Evolutionary conservation across 2,329 filamentous ascomycete species (phyloP).

Genomic region (Allantophomopsis lycopodina): DNA sequence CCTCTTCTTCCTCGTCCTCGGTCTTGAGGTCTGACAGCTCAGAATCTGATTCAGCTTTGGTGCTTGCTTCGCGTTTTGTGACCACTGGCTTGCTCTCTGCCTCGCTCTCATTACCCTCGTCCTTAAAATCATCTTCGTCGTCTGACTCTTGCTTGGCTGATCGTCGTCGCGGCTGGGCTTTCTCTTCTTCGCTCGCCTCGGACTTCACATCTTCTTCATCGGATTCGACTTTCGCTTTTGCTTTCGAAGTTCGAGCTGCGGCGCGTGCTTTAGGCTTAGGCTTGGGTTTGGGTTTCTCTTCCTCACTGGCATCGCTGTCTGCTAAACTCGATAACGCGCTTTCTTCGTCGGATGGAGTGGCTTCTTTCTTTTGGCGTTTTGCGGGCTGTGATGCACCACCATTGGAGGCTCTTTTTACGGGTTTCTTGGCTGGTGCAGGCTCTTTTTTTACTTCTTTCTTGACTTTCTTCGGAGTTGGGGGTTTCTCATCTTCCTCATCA

Average conservation of each 20-base stretch:
- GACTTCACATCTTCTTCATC: slow-evolving; percentile 4
- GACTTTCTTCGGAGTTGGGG: neutral
- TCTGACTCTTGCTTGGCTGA: neutral
- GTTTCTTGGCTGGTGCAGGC: slow-evolving; percentile 31
- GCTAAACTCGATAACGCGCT: slow-evolving; percentile 5
- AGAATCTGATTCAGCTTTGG: neutral
- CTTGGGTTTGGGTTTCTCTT: slow-evolving; percentile 45
- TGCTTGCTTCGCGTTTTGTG: neutral
- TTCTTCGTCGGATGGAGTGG: slow-evolving; percentile 9
- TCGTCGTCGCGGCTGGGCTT: neutral
- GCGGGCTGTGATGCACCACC: slow-evolving; percentile 19
- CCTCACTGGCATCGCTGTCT: slow-evolving; percentile 17
- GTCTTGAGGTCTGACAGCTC: slow-evolving; percentile 12
- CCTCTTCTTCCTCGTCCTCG: slow-evolving; percentile 14
- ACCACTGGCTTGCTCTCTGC: neutral
- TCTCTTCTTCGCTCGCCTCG: neutral
- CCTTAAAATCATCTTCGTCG: neutral
- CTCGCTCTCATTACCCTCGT: neutral
- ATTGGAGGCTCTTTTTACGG: slow-evolving; percentile 9
- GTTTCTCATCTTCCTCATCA: slow-evolving; percentile 6
- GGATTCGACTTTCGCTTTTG: slow-evolving; percentile 9
- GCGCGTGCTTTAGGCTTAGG: slow-evolving; percentile 10
- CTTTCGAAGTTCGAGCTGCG: slow-evolving; percentile 8
- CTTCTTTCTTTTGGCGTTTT: slow-evolving; percentile 17
- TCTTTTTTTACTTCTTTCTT: slow-evolving; percentile 17